Base-by-base conservation (phyloP, 2,329 filamentous ascomycete genomes). In the Sphaerostilbella broomeana region DNA sequence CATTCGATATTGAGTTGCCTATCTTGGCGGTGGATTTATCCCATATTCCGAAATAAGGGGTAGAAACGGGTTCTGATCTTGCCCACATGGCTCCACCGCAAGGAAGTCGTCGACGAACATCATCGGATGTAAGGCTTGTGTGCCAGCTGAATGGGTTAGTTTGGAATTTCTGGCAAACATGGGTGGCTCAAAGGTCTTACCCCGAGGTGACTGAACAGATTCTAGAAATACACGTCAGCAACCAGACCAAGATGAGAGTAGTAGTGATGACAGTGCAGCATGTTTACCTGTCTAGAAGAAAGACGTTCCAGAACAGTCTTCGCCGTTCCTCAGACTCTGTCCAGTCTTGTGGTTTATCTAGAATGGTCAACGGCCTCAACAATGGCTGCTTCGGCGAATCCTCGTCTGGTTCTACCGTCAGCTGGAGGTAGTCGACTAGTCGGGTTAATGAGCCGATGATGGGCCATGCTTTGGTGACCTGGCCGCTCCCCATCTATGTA, bases 41-140 rank as follows among this genome's bases (percentile, higher is more conserved):
- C 59, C 64, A 67, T 6, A 70, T 67, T 1, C 65, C 64, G 12
- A 70, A 67, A 38, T 60, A 70, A 0, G 67, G 66, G 0, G 67
- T 67, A 1, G 48, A 43, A 0, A 67, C 62, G 0, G 62, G 52
- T 43, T 66, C 46, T 43, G 60, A 51, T 31, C 59, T 13, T 59
- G 56, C 68, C 68, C 70, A 4, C 61, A 47, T 40, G 0, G 54
- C 57, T 1, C 68, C 67, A 17, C 69, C 65, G 6, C 58, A 58
- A 0, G 58, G 58, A 0, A 61, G 40, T 9, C 58, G 45, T 16
- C 56, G 47, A 0, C 51, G 47, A 4, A 60, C 57, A 16, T 60
- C 56, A 4, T 54, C 55, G 0, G 57, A 56, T 2, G 57, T 60
- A 1, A 60, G 28, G 11, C 57, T 59, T 0, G 55, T 59, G 13